A percentile compares a stretch with the other conserved stretches of the same genome.
Evolutionary conservation across 225 moss, liverwort and hornwort species (phyloP).

Genomic region (Marchantia paleacea): DNA sequence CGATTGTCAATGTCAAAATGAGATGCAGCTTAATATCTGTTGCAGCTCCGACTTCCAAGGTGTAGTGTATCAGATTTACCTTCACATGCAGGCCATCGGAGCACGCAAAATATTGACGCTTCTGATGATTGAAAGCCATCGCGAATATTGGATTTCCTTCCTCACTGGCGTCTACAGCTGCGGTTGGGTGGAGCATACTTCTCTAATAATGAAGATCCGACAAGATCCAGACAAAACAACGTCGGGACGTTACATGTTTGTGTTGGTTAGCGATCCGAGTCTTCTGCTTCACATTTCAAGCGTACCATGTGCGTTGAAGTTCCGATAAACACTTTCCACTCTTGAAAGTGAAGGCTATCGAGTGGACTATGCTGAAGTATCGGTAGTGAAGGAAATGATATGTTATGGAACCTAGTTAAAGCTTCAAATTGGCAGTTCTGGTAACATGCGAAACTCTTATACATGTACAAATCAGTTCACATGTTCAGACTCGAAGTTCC

Average conservation of each 20-base stretch:
- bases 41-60: neutral
- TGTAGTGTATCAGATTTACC: neutral
- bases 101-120: conserved; percentile 21
- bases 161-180: conserved; percentile 17
- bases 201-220: neutral
- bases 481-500: too few species aligned
- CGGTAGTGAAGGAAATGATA: too few species aligned
- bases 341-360: too few species aligned
- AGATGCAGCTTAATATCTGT: neutral
- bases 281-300: neutral
- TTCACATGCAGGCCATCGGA: conserved; percentile 24
- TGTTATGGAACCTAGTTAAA: too few species aligned
- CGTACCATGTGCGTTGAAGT: too few species aligned
- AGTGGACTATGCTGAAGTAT: too few species aligned
- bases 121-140: conserved; percentile 28
- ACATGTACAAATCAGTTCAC: too few species aligned
- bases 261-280: neutral
- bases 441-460: too few species aligned
- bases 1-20: neutral
- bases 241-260: neutral
- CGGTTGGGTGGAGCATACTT: conserved; percentile 22
- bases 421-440: too few species aligned
- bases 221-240: neutral
- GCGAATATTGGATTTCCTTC: conserved; percentile 25
- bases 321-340: too few species aligned